Evolutionary conservation across 2,329 filamentous ascomycete species (phyloP).

Genomic region (Thyridium curvatum): DNA sequence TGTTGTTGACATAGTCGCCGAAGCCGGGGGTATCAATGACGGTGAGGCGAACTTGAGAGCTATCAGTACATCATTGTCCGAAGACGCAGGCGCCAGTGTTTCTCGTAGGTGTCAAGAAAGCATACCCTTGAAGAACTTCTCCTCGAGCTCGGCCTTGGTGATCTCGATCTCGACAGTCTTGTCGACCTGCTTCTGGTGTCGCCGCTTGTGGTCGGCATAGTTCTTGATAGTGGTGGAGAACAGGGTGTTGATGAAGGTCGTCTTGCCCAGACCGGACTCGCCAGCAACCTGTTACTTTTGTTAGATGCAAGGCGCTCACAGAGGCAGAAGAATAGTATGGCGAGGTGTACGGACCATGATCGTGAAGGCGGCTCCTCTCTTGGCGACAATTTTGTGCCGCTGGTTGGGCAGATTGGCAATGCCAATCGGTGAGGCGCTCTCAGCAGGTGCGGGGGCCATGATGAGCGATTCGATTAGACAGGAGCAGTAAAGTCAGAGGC

Average conservation of each 20-base stretch:
- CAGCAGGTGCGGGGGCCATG: constrained; percentile 53
- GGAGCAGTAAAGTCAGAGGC: constrained; percentile 2
- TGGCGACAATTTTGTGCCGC: constrained; percentile 68
- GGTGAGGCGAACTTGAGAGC: constrained; percentile 75
- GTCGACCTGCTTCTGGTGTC: constrained; percentile 98
- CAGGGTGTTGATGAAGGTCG: constrained; percentile 99
- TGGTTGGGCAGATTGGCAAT: constrained; percentile 71
- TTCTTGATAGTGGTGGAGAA: constrained; percentile 99
- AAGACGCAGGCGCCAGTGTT: constrained; percentile 1
- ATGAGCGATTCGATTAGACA: constrained; percentile 18
- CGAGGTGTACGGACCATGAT: constrained; percentile 73
- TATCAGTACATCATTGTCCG: too few species aligned
- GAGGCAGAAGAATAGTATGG: neutral
- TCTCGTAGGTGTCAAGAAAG: neutral
- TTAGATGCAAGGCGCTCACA: neutral
- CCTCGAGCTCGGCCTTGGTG: constrained; percentile 98
- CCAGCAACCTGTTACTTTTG: constrained; percentile 69
- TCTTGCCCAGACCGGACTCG: constrained; percentile 98
- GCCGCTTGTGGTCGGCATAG: constrained; percentile 99
- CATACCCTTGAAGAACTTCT: constrained; percentile 99
- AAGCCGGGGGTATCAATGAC: constrained; percentile 99
- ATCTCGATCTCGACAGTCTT: constrained; percentile 99
- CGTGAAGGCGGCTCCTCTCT: constrained; percentile 94
- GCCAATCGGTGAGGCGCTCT: constrained; percentile 63
- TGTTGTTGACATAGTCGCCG: constrained; percentile 99